These are phyloP conservation scores for Porodaedalea pini DNA, from an alignment of 1,284 basidiomycete species.

Conservation along the genomic window DNA sequence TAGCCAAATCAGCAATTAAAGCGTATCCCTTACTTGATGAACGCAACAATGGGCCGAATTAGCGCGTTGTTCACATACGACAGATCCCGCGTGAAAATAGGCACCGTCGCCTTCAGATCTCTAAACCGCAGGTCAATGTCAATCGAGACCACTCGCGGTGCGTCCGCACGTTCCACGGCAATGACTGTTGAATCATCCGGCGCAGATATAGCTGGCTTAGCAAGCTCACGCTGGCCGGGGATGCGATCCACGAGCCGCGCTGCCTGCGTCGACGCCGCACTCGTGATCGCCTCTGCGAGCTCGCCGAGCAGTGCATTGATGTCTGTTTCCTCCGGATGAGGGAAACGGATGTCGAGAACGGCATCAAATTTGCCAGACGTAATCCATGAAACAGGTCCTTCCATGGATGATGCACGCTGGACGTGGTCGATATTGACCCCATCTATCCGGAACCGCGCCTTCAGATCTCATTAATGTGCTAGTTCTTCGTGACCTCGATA, in stretches of 20 bases:
- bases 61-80: conserved; percentile 94
- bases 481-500: background rate
- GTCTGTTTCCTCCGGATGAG: conserved; percentile 73
- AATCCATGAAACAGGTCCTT: conserved; percentile 95
- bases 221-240: conserved; percentile 84
- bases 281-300: conserved; percentile 80
- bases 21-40: conserved; percentile 79
- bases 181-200: conserved; percentile 39
- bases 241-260: conserved; percentile 67
- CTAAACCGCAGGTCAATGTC: conserved; percentile 96
- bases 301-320: conserved; percentile 89
- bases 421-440: conserved; percentile 97
- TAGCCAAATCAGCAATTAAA: background rate
- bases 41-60: conserved; percentile 94
- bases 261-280: conserved; percentile 37
- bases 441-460: conserved; percentile 95
- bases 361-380: conserved; percentile 95
- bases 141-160: conserved; percentile 62
- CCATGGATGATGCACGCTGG: conserved; percentile 78
- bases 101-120: conserved; percentile 94
- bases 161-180: conserved; percentile 36
- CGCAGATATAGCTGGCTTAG: conserved; percentile 80
- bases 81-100: conserved; percentile 82
- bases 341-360: conserved; percentile 97
- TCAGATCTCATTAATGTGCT: conserved; percentile 19